Conservation (phyloP, 352 stramenopile species). For the Thraustochytrium sp. region DNA sequence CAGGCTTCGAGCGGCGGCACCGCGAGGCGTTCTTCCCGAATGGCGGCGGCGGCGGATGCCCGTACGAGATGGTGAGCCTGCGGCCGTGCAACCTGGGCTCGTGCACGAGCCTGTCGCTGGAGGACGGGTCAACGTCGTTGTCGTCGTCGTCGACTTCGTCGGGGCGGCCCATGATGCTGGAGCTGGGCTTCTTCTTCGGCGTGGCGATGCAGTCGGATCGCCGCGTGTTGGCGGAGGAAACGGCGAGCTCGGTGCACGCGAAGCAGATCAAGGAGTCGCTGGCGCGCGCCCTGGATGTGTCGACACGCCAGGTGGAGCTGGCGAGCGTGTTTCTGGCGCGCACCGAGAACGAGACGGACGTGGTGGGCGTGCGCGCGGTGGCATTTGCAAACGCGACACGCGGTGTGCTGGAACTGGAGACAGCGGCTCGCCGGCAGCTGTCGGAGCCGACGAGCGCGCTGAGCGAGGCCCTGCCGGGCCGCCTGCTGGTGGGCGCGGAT, state of each 20-base stretch:
- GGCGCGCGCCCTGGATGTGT: neutral
- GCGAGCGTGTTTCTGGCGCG: neutral
- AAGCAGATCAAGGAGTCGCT: neutral
- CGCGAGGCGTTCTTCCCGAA: neutral
- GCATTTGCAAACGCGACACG: too few species aligned
- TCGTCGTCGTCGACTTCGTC: too few species aligned
- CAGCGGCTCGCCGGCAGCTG: neutral
- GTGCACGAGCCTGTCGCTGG: neutral
- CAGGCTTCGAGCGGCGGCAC: slow-evolving; percentile 19
- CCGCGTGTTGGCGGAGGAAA: neutral
- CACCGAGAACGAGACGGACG: neutral
- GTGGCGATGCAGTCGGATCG: neutral
- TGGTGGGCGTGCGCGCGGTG: neutral
- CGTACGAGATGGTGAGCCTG: neutral
- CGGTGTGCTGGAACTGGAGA: too few species aligned
- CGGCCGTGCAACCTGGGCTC: slow-evolving; percentile 36
- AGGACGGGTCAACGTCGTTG: too few species aligned
- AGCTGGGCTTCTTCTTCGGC: neutral
- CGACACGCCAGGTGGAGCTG: neutral
- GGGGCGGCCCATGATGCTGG: neutral
- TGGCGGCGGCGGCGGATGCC: neutral
- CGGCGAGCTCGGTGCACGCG: neutral
- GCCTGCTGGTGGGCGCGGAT: neutral
- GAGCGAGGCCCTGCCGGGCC: neutral
- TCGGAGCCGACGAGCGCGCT: neutral